Conservation (phyloP, 176 grass and related monocot genomes). For the Zizania latifolia region DNA sequence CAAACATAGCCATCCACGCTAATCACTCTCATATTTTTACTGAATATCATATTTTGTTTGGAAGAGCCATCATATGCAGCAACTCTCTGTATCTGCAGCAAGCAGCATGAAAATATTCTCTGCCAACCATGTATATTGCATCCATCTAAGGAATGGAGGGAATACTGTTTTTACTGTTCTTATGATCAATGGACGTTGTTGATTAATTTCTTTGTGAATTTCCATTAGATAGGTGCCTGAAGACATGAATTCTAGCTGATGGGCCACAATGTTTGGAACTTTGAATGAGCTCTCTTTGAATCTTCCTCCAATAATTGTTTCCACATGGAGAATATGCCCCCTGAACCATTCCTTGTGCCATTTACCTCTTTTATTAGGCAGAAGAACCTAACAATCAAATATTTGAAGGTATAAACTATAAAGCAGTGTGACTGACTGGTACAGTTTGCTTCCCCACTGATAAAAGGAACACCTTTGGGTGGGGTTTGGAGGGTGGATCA, state of each 20-base stretch:
- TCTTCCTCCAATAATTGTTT: background rate
- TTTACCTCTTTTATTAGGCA: background rate
- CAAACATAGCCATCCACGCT: conserved; percentile 37
- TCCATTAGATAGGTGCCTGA: background rate
- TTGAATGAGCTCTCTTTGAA: background rate
- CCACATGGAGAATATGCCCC: background rate
- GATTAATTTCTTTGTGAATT: background rate
- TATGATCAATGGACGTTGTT: background rate
- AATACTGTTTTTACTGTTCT: conserved; percentile 6
- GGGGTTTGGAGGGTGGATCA: background rate
- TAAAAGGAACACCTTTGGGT: background rate
- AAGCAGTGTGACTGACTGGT: background rate
- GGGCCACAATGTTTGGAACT: background rate
- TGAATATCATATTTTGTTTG: background rate
- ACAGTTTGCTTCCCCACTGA: background rate
- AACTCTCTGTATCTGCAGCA: background rate
- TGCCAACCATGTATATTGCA: background rate
- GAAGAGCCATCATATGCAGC: conserved; percentile 5
- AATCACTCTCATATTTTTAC: conserved; percentile 33
- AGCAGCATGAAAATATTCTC: background rate
- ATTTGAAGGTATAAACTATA: background rate
- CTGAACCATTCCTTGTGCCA: background rate
- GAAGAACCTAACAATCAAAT: conserved; percentile 1
- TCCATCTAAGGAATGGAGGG: background rate
- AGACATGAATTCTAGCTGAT: background rate